Conservation (phyloP, 2,329 filamentous ascomycete species). For the Dactylonectria estremocensis region DNA sequence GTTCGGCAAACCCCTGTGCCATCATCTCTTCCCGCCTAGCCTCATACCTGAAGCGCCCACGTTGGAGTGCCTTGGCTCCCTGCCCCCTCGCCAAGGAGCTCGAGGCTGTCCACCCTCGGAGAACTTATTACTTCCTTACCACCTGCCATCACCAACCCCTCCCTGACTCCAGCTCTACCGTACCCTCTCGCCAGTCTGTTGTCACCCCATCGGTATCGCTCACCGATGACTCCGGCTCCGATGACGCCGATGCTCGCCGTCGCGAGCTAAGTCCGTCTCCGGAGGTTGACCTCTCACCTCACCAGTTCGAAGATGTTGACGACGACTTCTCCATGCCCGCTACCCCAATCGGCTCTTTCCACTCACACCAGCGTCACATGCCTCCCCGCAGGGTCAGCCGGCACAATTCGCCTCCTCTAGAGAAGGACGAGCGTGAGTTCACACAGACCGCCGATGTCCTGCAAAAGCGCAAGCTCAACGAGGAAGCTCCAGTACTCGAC, state of each 20-base stretch:
- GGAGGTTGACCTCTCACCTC: conserved; percentile 90
- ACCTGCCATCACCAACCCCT: conserved; percentile 89
- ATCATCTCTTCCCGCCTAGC: conserved; percentile 95
- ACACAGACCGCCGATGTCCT: conserved; percentile 94
- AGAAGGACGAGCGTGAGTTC: conserved; percentile 97
- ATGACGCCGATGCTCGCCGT: conserved; percentile 80
- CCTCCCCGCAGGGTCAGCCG: conserved; percentile 63
- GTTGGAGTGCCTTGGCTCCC: conserved; percentile 82
- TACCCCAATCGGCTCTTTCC: conserved; percentile 76
- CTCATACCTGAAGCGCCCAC: conserved; percentile 89
- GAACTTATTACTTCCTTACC: conserved; percentile 96
- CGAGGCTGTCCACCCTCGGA: conserved; percentile 91
- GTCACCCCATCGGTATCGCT: conserved; percentile 87
- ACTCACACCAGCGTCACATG: conserved; percentile 60
- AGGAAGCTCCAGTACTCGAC: conserved; percentile 54
- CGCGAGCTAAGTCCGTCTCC: conserved; percentile 88
- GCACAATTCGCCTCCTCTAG: conserved; percentile 88
- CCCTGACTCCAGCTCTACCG: conserved; percentile 63
- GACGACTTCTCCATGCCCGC: conserved; percentile 72
- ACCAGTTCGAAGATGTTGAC: conserved; percentile 84
- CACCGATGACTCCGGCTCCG: conserved; percentile 67
- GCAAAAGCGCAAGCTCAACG: conserved; percentile 74
- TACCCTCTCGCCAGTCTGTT: conserved; percentile 61
- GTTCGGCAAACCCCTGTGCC: conserved; percentile 94
- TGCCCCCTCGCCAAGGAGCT: conserved; percentile 95